phyloP scores from a whole-genome alignment of 1,139 yeast species.

The Spencermartinsiella ligniputridi region DNA sequence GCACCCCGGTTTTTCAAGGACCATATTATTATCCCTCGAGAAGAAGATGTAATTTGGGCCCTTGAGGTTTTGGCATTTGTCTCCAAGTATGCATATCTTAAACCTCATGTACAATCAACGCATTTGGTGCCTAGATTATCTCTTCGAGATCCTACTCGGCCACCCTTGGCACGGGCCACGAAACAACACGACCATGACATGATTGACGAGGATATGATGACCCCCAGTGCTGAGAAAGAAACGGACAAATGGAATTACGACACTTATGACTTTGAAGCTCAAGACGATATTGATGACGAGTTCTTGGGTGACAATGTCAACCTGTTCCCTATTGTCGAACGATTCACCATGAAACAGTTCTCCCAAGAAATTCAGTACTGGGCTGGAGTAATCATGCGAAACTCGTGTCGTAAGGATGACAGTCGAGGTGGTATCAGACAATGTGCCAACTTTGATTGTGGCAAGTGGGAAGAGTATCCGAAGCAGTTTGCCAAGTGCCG shows the following conservation, averaged over 20 bases:
- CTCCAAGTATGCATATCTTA: conserved; percentile 81
- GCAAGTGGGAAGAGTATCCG: conserved; percentile 91
- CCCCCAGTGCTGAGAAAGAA: not conserved
- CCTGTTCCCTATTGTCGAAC: conserved; percentile 85
- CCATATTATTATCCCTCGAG: conserved; percentile 79
- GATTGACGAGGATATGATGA: conserved; percentile 26
- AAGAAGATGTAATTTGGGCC: conserved; percentile 93
- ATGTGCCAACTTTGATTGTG: conserved; percentile 90
- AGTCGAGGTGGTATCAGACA: conserved; percentile 84
- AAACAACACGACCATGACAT: conserved; percentile 20
- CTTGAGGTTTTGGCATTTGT: conserved; percentile 87
- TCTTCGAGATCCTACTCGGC: conserved; percentile 27
- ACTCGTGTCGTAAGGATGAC: conserved; percentile 90
- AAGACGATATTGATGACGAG: conserved; percentile 44
- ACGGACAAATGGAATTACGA: conserved; percentile 48
- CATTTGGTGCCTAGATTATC: conserved; percentile 48
- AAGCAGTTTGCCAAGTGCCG: conserved; percentile 93
- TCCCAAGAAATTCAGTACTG: conserved; percentile 83
- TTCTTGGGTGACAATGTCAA: conserved; percentile 51
- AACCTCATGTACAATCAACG: conserved; percentile 68
- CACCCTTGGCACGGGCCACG: conserved; percentile 18
- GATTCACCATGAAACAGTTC: conserved; percentile 69
- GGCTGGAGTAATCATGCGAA: conserved; percentile 96
- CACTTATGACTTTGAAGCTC: conserved; percentile 43
- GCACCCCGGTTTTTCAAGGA: conserved; percentile 54